Conservation (phyloP, 495 filamentous ascomycete species). For the Staphylotrichum longicolle region DNA sequence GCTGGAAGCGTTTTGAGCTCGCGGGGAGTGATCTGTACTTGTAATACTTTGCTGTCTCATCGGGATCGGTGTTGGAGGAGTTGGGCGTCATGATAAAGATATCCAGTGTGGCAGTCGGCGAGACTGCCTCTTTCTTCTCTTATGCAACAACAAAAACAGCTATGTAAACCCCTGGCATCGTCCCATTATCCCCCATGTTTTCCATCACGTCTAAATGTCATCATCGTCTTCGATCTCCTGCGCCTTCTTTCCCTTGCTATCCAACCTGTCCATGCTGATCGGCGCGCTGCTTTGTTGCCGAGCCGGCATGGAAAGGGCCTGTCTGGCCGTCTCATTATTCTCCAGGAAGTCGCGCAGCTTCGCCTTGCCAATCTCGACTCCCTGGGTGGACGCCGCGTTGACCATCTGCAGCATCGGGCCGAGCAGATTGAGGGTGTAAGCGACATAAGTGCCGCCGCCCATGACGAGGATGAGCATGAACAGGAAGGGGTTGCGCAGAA, state of each 20-base stretch:
- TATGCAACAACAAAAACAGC: conserved; percentile 12
- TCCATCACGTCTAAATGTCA: conserved; percentile 38
- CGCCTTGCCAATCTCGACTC: conserved; percentile 83
- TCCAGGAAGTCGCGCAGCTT: conserved; percentile 83
- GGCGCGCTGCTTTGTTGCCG: conserved; percentile 40
- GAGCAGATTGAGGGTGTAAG: conserved; percentile 90
- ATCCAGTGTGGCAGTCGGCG: conserved; percentile 17
- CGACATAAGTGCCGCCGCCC: conserved; percentile 75
- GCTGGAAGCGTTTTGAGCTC: conserved; percentile 56
- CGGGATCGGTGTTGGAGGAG: conserved; percentile 18
- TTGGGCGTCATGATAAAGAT: conserved; percentile 24
- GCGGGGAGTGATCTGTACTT: not conserved
- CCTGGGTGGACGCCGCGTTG: conserved; percentile 83
- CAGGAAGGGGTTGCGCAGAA: conserved; percentile 87
- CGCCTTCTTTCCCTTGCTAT: conserved; percentile 59
- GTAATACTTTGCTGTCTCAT: conserved; percentile 18
- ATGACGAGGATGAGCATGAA: conserved; percentile 82
- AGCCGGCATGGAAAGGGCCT: conserved; percentile 71
- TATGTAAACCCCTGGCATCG: conserved; percentile 6
- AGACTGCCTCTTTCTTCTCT: conserved; percentile 1
- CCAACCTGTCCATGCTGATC: conserved; percentile 58
- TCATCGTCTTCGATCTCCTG: conserved; percentile 47
- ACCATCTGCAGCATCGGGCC: conserved; percentile 93
- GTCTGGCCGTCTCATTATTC: conserved; percentile 71
- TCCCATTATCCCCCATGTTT: not conserved